These are phyloP conservation scores for Fraxinus platypoda DNA, from an alignment of 305 asterid species.

Conservation along the genomic window DNA sequence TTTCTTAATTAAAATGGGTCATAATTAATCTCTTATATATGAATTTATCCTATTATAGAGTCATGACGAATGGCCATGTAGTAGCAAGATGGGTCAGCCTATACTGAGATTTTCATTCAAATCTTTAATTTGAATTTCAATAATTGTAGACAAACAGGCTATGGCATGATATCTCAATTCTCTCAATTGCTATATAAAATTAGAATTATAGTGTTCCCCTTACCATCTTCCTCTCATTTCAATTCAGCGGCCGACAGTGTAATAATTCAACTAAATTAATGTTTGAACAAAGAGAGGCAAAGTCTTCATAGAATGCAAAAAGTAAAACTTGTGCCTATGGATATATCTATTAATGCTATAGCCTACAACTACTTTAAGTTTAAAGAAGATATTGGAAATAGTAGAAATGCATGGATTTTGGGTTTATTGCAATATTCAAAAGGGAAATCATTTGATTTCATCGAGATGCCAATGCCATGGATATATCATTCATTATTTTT, in stretches of 20 bases:
- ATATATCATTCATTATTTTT: background rate
- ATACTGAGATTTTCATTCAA: background rate
- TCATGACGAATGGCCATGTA: background rate
- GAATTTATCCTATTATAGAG: background rate
- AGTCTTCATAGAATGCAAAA: background rate
- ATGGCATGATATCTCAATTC: constrained; percentile 2
- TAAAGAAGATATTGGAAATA: constrained; percentile 8
- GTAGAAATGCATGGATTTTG: constrained; percentile 9
- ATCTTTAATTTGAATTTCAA: background rate
- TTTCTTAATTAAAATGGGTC: background rate
- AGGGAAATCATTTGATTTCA: constrained; percentile 9
- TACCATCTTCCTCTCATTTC: background rate
- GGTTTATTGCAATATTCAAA: constrained; percentile 4
- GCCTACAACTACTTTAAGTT: constrained; percentile 4
- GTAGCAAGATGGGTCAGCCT: background rate
- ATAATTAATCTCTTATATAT: background rate
- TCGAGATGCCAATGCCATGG: constrained; percentile 7
- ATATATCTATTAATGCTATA: background rate
- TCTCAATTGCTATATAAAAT: background rate
- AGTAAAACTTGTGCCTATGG: constrained; percentile 6
- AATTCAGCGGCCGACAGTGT: constrained; percentile 27
- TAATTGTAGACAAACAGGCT: background rate
- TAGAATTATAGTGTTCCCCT: constrained; percentile 16
- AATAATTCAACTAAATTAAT: constrained; percentile 20
- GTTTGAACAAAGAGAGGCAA: constrained; percentile 20